phyloP scores from a whole-genome alignment of 2,329 filamentous ascomycete genomes.

The Claviceps pazoutovae region DNA sequence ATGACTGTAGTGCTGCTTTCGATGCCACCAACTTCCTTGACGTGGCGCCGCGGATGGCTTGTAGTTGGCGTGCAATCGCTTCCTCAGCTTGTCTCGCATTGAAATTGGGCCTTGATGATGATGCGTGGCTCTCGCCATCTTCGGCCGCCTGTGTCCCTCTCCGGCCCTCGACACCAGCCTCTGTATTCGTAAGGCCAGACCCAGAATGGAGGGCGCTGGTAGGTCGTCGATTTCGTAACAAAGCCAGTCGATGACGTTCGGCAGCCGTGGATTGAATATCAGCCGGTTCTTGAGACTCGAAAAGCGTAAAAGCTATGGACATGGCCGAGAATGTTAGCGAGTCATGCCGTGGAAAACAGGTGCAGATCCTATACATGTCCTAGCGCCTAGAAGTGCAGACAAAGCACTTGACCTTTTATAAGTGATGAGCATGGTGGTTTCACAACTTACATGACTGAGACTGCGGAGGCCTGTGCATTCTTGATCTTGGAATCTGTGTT shows the following conservation, averaged over 20 bases:
- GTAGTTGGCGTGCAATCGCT: slow-evolving; percentile 24
- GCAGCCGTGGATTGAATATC: slow-evolving; percentile 10
- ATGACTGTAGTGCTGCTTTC: slow-evolving; percentile 28
- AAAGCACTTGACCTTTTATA: no score
- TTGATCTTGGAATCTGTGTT: slow-evolving; percentile 1
- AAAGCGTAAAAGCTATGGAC: background rate
- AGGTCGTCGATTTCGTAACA: slow-evolving; percentile 15
- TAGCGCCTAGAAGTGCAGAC: no score
- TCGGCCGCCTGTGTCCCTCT: background rate
- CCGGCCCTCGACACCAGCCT: slow-evolving; percentile 7
- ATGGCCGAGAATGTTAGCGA: background rate
- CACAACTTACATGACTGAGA: slow-evolving; percentile 4
- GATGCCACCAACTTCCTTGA: slow-evolving; percentile 34
- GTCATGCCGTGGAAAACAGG: background rate
- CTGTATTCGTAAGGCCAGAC: slow-evolving; percentile 12
- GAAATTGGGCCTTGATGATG: background rate
- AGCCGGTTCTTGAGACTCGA: background rate
- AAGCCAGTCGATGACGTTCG: slow-evolving; percentile 13
- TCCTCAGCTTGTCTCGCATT: slow-evolving; percentile 15
- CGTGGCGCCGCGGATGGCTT: slow-evolving; percentile 31
- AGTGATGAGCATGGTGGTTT: background rate
- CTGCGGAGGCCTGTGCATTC: slow-evolving; percentile 1
- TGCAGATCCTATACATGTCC: background rate
- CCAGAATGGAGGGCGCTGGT: slow-evolving; percentile 10
- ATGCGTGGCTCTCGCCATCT: background rate